Conservation (phyloP, 371 early-diverging fungal genomes). For the Apophysomyces trapeziformis region DNA sequence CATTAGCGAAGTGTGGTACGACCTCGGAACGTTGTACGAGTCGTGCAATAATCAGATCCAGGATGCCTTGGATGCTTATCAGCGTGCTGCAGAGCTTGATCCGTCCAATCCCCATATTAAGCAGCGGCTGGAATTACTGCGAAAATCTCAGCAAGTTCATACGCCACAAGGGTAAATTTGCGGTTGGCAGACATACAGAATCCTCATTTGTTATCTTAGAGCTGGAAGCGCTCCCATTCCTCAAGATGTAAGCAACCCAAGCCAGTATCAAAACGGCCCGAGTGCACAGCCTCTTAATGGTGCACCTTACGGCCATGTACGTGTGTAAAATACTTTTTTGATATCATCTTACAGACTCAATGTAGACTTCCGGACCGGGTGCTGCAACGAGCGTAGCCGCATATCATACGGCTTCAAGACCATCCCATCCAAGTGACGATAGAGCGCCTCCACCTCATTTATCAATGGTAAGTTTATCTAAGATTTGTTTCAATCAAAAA, state of each 20-base stretch:
- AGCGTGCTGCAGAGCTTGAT: slow-evolving; percentile 80
- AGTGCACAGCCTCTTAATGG: slow-evolving; percentile 40
- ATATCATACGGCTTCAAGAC: slow-evolving; percentile 12
- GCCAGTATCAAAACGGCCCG: slow-evolving; percentile 46
- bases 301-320: slow-evolving; percentile 29
- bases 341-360: not conserved
- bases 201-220: slow-evolving; percentile 16
- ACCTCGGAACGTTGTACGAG: slow-evolving; percentile 94
- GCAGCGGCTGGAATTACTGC: slow-evolving; percentile 73
- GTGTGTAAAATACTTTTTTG: not conserved
- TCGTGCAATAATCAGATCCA: slow-evolving; percentile 94
- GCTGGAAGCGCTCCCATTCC: slow-evolving; percentile 61
- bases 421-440: slow-evolving; percentile 8
- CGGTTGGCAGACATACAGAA: not conserved
- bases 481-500: slow-evolving; percentile 5
- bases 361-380: slow-evolving; percentile 12
- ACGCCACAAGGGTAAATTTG: slow-evolving; percentile 67
- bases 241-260: slow-evolving; percentile 66
- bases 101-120: slow-evolving; percentile 82
- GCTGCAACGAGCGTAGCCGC: slow-evolving; percentile 15
- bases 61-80: slow-evolving; percentile 96
- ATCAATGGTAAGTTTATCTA: slow-evolving; percentile 10
- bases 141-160: slow-evolving; percentile 75
- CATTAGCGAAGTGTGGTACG: slow-evolving; percentile 94
- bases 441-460: slow-evolving; percentile 15